Evolutionary conservation across 2,329 filamentous ascomycete genomes (phyloP).

Genomic region (Trichophyton verrucosum): DNA sequence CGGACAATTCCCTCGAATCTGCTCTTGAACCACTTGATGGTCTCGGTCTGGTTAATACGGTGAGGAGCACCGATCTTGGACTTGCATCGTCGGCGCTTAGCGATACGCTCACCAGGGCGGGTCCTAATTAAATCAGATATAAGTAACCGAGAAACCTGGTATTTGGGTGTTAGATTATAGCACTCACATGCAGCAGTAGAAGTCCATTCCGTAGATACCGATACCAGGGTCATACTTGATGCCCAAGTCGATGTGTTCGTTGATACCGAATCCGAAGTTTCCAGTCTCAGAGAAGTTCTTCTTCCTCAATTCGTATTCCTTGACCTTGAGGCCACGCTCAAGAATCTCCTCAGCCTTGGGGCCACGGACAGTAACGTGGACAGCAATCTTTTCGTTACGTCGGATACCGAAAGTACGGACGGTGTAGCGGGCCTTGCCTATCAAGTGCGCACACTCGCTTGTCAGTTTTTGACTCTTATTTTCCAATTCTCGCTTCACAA

Average conservation of each 20-base stretch:
- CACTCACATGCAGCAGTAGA: slow-evolving; percentile 96
- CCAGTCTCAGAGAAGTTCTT: slow-evolving; percentile 99
- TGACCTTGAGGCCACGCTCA: slow-evolving; percentile 99
- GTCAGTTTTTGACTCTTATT: slow-evolving; percentile 12
- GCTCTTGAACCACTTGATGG: slow-evolving; percentile 93
- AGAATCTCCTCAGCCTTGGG: slow-evolving; percentile 99
- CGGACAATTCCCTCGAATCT: slow-evolving; percentile 98
- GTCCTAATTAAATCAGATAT: slow-evolving; percentile 42
- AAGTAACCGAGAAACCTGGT: background rate
- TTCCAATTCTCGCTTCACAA: background rate
- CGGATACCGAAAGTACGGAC: slow-evolving; percentile 99
- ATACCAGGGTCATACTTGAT: slow-evolving; percentile 99
- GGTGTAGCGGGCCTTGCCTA: slow-evolving; percentile 99
- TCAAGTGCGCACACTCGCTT: slow-evolving; percentile 12
- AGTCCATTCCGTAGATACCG: slow-evolving; percentile 99
- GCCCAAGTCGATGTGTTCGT: slow-evolving; percentile 99
- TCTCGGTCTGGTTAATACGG: slow-evolving; percentile 89
- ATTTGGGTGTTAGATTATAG: background rate
- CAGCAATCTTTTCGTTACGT: slow-evolving; percentile 99
- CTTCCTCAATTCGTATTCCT: slow-evolving; percentile 99
- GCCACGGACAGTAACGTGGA: slow-evolving; percentile 98
- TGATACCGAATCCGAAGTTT: slow-evolving; percentile 99
- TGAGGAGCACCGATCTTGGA: slow-evolving; percentile 74
- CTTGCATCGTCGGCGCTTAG: slow-evolving; percentile 85
- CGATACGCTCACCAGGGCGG: slow-evolving; percentile 94